Conservation (phyloP, 495 filamentous ascomycete genomes). For the Aspergillus cavernicola region DNA sequence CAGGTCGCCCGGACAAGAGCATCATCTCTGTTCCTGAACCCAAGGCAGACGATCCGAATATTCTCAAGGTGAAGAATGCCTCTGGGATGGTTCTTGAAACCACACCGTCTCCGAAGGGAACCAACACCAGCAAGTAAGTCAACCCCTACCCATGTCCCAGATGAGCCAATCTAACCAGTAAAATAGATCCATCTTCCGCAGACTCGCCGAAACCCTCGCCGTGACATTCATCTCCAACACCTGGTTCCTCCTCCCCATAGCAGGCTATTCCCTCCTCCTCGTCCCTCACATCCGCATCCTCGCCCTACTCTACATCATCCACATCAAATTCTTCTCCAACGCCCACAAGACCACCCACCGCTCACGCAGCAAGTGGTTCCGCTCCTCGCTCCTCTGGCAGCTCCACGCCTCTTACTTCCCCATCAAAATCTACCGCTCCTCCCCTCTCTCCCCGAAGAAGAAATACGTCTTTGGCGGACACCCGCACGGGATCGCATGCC, state of each 20-base stretch:
- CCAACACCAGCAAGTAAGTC: slow-evolving; percentile 12
- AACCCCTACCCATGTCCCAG: no score
- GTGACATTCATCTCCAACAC: slow-evolving; percentile 17
- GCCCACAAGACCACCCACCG: slow-evolving; percentile 63
- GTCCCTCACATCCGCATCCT: slow-evolving; percentile 19
- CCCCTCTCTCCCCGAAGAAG: slow-evolving; percentile 56
- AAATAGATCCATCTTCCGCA: slow-evolving; percentile 7
- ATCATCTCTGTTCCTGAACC: slow-evolving; percentile 13
- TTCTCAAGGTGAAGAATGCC: slow-evolving; percentile 14
- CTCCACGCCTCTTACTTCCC: slow-evolving; percentile 24
- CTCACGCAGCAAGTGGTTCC: slow-evolving; percentile 63
- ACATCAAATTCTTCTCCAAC: slow-evolving; percentile 63
- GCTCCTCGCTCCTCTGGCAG: slow-evolving; percentile 43
- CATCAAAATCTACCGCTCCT: slow-evolving; percentile 14
- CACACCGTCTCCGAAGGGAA: background rate
- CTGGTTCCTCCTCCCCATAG: slow-evolving; percentile 19
- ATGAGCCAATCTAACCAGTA: background rate
- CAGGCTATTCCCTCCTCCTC: slow-evolving; percentile 21
- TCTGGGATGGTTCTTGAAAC: slow-evolving; percentile 16
- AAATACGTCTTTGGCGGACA: slow-evolving; percentile 93
- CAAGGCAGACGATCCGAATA: slow-evolving; percentile 2
- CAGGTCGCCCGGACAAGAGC: slow-evolving; percentile 18
- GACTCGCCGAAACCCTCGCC: slow-evolving; percentile 11
- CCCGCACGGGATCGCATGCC: slow-evolving; percentile 82
- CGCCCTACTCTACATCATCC: slow-evolving; percentile 68